Percentiles rank a stretch among this genome's conserved stretches.
phyloP scores from a whole-genome alignment of 768 basidiomycete species.

The Boletus tomentosulus region DNA sequence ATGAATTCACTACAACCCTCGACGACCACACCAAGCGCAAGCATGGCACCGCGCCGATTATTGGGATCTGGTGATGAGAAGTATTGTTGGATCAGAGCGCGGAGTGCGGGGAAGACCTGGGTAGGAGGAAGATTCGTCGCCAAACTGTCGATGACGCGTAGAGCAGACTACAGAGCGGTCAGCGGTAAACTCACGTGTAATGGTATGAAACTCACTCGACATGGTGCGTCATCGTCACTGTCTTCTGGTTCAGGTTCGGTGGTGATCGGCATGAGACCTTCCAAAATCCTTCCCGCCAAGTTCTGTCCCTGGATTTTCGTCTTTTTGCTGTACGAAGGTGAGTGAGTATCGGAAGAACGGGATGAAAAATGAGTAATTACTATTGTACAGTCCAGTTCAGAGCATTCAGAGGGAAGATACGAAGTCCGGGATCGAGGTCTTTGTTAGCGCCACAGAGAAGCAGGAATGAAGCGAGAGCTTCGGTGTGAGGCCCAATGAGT shows the following conservation, averaged over 20 bases:
- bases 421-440: slow-evolving; percentile 69
- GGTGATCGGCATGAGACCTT: slow-evolving; percentile 90
- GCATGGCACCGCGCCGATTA: slow-evolving; percentile 87
- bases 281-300: slow-evolving; percentile 80
- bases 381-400: slow-evolving; percentile 98
- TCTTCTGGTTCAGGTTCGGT: slow-evolving; percentile 94
- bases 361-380: slow-evolving; percentile 38
- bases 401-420: slow-evolving; percentile 87
- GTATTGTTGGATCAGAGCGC: slow-evolving; percentile 76
- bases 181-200: neutral
- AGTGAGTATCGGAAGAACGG: neutral
- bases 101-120: slow-evolving; percentile 94
- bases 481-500: slow-evolving; percentile 84
- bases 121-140: slow-evolving; percentile 88
- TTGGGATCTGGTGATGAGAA: slow-evolving; percentile 75
- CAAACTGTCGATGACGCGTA: slow-evolving; percentile 91
- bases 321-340: slow-evolving; percentile 70
- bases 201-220: slow-evolving; percentile 56
- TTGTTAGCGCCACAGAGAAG: slow-evolving; percentile 79
- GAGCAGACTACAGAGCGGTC: slow-evolving; percentile 60
- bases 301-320: slow-evolving; percentile 85
- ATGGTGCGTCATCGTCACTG: slow-evolving; percentile 88
- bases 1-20: slow-evolving; percentile 99
- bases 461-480: slow-evolving; percentile 85
- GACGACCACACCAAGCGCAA: slow-evolving; percentile 91